Conservation (phyloP, 768 basidiomycete species). For the Terana coerulea region DNA sequence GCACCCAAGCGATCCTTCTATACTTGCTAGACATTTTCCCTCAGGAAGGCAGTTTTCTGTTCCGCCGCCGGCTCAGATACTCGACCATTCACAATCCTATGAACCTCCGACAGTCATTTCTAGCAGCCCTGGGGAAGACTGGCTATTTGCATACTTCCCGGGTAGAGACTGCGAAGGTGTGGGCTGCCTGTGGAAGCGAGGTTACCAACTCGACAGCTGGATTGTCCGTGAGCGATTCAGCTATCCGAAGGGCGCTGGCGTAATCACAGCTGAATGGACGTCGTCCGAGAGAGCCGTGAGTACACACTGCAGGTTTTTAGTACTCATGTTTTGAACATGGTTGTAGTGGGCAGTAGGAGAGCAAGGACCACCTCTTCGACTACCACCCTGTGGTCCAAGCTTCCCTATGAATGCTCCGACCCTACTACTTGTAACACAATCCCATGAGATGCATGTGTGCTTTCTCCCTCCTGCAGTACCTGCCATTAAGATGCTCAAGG, state of each 20-base stretch:
- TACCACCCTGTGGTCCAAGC: conserved; percentile 55
- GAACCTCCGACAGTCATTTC: conserved; percentile 62
- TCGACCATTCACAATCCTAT: conserved; percentile 44
- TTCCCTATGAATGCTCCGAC: conserved; percentile 49
- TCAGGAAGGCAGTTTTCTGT: conserved; percentile 64
- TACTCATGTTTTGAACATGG: background rate
- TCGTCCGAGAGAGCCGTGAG: conserved; percentile 56
- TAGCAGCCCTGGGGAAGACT: conserved; percentile 53
- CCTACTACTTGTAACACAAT: conserved; percentile 62
- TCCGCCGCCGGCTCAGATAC: conserved; percentile 48
- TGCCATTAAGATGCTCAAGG: conserved; percentile 44
- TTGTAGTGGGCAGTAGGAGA: conserved; percentile 50
- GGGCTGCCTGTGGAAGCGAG: conserved; percentile 64
- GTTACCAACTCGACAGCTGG: conserved; percentile 60
- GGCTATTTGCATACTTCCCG: conserved; percentile 76
- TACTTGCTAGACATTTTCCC: conserved; percentile 65
- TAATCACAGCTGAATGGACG: conserved; percentile 63
- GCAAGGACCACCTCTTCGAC: conserved; percentile 45
- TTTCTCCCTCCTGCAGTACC: conserved; percentile 46
- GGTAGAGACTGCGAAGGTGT: conserved; percentile 51
- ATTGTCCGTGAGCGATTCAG: conserved; percentile 52
- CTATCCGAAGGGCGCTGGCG: conserved; percentile 47
- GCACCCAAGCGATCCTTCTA: conserved; percentile 55
- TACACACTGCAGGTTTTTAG: background rate
- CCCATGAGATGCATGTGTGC: conserved; percentile 51